Evolutionary conservation across 2,329 filamentous ascomycete species (phyloP).

Genomic region (Clarireedia paspali): DNA sequence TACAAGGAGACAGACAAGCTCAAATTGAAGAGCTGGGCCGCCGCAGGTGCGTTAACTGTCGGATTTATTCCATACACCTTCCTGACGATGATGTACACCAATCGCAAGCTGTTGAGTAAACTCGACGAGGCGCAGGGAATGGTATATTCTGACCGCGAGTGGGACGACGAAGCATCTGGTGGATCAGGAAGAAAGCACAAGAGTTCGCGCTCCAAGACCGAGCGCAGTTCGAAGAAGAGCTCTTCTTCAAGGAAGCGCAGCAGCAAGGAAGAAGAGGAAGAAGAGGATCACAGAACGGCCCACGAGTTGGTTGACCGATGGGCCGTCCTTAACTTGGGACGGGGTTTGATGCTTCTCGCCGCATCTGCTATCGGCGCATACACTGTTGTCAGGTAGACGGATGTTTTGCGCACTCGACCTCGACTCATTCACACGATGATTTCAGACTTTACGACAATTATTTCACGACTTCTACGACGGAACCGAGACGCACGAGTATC

Average conservation of each 20-base stretch:
- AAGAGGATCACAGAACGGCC: slow-evolving; percentile 39
- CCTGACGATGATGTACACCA: slow-evolving; percentile 38
- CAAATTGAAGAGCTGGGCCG: slow-evolving; percentile 31
- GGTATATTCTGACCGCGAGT: slow-evolving; percentile 14
- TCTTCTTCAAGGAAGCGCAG: slow-evolving; percentile 3
- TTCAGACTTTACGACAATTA: neutral
- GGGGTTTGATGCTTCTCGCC: slow-evolving; percentile 29
- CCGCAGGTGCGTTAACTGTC: slow-evolving; percentile 38
- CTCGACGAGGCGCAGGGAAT: slow-evolving; percentile 32
- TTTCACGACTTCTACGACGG: neutral
- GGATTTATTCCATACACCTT: slow-evolving; percentile 46
- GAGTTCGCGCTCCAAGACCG: slow-evolving; percentile 1
- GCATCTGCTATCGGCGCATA: slow-evolving; percentile 25
- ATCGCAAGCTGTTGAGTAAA: slow-evolving; percentile 40
- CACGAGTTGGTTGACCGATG: slow-evolving; percentile 48
- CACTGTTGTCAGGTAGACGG: slow-evolving; percentile 18
- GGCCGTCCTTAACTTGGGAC: slow-evolving; percentile 44
- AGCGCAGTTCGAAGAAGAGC: slow-evolving; percentile 7
- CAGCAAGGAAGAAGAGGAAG: slow-evolving; percentile 30
- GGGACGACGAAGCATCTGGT: neutral
- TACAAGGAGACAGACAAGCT: slow-evolving; percentile 23
- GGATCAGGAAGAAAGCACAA: slow-evolving; percentile 7
- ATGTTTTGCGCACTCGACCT: neutral
- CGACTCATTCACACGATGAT: neutral
- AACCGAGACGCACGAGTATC: neutral